phyloP scores from a whole-genome alignment of 2,329 filamentous ascomycete species.

The Chaetomiaceae sp. region DNA sequence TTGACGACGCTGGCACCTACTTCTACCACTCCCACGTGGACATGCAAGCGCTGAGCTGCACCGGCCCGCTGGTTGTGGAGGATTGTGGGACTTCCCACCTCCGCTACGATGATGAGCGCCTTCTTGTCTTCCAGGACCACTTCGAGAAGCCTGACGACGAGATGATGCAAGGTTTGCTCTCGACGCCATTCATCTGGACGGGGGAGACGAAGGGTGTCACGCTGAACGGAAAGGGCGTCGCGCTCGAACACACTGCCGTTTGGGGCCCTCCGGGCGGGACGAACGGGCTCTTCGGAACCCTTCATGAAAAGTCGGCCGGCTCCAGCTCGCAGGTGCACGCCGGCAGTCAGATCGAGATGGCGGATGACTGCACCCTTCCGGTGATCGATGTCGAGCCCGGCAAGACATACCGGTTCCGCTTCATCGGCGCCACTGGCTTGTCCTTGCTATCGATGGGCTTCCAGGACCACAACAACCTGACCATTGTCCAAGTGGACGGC shows the following conservation, averaged over 20 bases:
- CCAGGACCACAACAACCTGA: constrained; percentile 49
- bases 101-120: constrained; percentile 55
- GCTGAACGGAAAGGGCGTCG: constrained; percentile 50
- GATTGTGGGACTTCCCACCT: constrained; percentile 45
- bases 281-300: constrained; percentile 15
- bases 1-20: constrained; percentile 54
- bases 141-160: constrained; percentile 47
- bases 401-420: constrained; percentile 56
- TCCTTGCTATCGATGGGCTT: constrained; percentile 49
- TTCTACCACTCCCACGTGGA: constrained; percentile 64
- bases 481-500: constrained; percentile 56
- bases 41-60: constrained; percentile 53
- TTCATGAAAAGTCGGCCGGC: background rate
- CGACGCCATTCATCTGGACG: constrained; percentile 48
- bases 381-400: constrained; percentile 54
- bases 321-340: background rate
- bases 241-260: constrained; percentile 27
- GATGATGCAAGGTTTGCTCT: constrained; percentile 45
- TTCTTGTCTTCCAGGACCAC: constrained; percentile 50
- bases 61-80: constrained; percentile 54
- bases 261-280: constrained; percentile 10
- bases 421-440: constrained; percentile 51
- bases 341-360: constrained; percentile 7
- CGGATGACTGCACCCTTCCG: constrained; percentile 38
- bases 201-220: constrained; percentile 53